Percentiles rank a stretch among this genome's conserved stretches.
These are phyloP conservation scores for Cercospora sesami DNA, from an alignment of 2,329 filamentous ascomycete species.

Conservation along the genomic window DNA sequence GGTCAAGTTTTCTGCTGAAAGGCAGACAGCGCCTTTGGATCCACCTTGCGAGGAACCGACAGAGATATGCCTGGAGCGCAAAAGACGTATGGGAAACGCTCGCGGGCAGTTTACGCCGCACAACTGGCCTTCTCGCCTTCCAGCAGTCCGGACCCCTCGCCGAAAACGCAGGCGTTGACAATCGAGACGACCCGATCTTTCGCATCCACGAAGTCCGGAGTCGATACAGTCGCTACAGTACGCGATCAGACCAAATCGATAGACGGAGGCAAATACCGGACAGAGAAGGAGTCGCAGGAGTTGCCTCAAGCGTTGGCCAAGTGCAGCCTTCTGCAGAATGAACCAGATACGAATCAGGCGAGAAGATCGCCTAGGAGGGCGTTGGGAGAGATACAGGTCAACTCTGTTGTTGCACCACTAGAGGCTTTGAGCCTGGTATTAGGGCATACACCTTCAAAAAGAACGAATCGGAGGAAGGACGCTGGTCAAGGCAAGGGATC, in stretches of 20 bases:
- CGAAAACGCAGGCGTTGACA: slow-evolving; percentile 12
- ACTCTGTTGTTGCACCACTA: slow-evolving; percentile 24
- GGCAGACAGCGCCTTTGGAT: background rate
- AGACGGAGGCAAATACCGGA: background rate
- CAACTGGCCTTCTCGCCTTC: slow-evolving; percentile 23
- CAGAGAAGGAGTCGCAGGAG: background rate
- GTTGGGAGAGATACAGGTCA: slow-evolving; percentile 29
- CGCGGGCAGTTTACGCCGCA: slow-evolving; percentile 33
- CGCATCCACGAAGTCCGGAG: slow-evolving; percentile 9
- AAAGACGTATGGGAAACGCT: slow-evolving; percentile 42
- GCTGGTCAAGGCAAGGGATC: background rate
- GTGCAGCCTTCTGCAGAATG: background rate
- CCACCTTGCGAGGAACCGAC: background rate
- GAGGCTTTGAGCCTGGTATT: slow-evolving; percentile 10
- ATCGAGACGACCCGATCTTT: slow-evolving; percentile 8
- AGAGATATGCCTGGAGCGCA: slow-evolving; percentile 37
- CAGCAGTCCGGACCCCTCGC: slow-evolving; percentile 31
- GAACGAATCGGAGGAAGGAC: slow-evolving; percentile 5
- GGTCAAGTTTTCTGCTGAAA: background rate
- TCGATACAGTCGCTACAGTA: background rate
- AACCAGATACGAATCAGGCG: background rate
- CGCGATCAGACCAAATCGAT: background rate
- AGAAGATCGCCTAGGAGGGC: slow-evolving; percentile 21
- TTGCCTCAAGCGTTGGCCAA: background rate
- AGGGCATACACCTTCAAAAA: slow-evolving; percentile 14